A percentile compares a stretch with the other conserved stretches of the same genome.
Evolutionary conservation across 2,329 filamentous ascomycete genomes (phyloP).

Genomic region (Lizonia empirigonia): DNA sequence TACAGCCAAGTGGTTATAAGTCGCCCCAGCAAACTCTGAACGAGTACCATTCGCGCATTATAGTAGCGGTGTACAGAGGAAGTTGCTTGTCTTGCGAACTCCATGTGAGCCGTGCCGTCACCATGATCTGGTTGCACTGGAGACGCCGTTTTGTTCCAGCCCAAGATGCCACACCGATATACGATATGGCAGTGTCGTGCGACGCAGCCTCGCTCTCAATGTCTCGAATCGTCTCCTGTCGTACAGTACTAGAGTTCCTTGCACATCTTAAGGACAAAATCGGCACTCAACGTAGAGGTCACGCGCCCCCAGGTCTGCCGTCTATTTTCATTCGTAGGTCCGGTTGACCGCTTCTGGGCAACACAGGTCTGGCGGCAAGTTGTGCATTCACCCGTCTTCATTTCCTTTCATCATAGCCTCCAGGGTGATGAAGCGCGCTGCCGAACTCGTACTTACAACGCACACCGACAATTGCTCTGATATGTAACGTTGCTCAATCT

Average conservation of each 20-base stretch:
- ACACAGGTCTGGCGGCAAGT: neutral
- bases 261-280: neutral
- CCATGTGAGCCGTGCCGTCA: neutral
- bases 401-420: too few species aligned
- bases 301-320: conserved; percentile 3
- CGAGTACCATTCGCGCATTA: too few species aligned
- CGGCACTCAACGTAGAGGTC: neutral
- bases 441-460: neutral
- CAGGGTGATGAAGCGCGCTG: neutral
- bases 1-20: too few species aligned
- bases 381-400: neutral
- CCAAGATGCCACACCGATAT: too few species aligned
- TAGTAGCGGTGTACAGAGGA: too few species aligned
- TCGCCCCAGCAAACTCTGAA: too few species aligned
- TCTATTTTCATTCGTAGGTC: too few species aligned
- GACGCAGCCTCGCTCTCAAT: conserved; percentile 5
- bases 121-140: neutral
- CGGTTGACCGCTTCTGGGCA: neutral
- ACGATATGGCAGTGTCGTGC: neutral
- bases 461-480: conserved; percentile 14
- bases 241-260: conserved; percentile 2
- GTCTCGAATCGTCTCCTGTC: neutral
- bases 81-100: too few species aligned
- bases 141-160: too few species aligned
- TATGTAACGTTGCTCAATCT: conserved; percentile 16